A percentile compares a stretch with the other conserved stretches of the same genome.
phyloP scores from a whole-genome alignment of 176 grass and related monocot genomes.

The Aegilops sharonensis region DNA sequence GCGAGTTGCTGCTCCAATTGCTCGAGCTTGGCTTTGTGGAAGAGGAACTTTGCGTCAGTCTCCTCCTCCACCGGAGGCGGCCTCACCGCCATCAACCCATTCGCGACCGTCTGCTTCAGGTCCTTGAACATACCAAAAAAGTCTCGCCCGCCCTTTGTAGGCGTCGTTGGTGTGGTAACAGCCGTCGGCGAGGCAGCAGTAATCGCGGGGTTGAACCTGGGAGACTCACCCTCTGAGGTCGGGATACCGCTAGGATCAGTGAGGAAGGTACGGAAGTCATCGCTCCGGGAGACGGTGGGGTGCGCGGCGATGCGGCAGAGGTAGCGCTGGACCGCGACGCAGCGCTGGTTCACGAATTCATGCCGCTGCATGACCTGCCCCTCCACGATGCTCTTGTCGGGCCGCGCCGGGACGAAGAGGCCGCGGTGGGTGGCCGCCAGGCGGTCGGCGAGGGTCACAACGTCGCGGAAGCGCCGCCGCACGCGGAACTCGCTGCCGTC shows the following conservation, averaged over 20 bases:
- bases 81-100: constrained; percentile 47
- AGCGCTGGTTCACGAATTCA: constrained; percentile 86
- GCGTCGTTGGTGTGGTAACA: constrained; percentile 8
- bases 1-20: constrained; percentile 79
- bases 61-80: constrained; percentile 53
- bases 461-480: constrained; percentile 81
- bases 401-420: constrained; percentile 64
- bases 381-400: constrained; percentile 85
- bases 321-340: constrained; percentile 62
- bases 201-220: constrained; percentile 29
- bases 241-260: constrained; percentile 45
- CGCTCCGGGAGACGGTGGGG: constrained; percentile 46
- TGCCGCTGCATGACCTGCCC: constrained; percentile 88
- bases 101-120: constrained; percentile 75
- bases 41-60: constrained; percentile 61
- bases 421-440: constrained; percentile 58
- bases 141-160: constrained; percentile 62
- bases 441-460: constrained; percentile 70
- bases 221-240: constrained; percentile 34
- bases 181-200: neutral
- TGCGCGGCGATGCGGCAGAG: constrained; percentile 68
- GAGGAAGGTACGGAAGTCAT: constrained; percentile 63
- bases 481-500: constrained; percentile 62
- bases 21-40: constrained; percentile 65
- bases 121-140: constrained; percentile 88